Evolutionary conservation across 129 eudicot genomes (phyloP), one percentile per base, ranked within the genome.

Genomic region (Saposhnikovia divaricata): DNA sequence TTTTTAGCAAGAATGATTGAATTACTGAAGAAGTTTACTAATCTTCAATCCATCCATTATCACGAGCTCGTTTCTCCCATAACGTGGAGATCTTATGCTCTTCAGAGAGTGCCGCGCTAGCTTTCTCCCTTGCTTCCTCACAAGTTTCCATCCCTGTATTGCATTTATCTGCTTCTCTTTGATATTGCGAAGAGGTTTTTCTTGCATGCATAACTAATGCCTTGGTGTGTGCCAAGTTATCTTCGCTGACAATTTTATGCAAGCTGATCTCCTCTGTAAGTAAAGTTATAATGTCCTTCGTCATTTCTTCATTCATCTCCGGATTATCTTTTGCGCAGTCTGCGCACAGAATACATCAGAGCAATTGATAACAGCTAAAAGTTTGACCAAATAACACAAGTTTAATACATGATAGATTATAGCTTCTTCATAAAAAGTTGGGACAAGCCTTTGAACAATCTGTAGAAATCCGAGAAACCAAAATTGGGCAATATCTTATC

Each of bases 81-180:
- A 83, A 27, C 2, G 77, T 74, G 4, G 91, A 70, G 37, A 82
- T 83, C 79, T 83, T 89, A 43, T 75, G 87, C 80, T 89, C 91
- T 74, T 81, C 82, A 10, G 70, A 51, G 27, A 89, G 73, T 25
- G 82, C 76, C 9, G 84, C 89, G 72, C 74, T 82, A 4, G 93
- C 91, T 45, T 48, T 80, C 81, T 89, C 91, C 79, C 93, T 85
- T 34, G 90, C 89, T 57, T 81, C 85, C 65, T 89, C 90, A 18
- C 93, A 89, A 13, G 85, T 81, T 72, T 83, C 89, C 72, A 85
- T 74, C 11, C 84, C 91, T 39, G 77, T 23, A 39, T 72, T 89
- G 93, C 93, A 89, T 57, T 89, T 89, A 68, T 79, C 91, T 50
- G 91, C 90, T 80, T 89, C 93, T 72, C 77, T 85, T 50, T 85